These are phyloP conservation scores for Ilex asprella DNA, from an alignment of 257 asterid species.

Conservation along the genomic window DNA sequence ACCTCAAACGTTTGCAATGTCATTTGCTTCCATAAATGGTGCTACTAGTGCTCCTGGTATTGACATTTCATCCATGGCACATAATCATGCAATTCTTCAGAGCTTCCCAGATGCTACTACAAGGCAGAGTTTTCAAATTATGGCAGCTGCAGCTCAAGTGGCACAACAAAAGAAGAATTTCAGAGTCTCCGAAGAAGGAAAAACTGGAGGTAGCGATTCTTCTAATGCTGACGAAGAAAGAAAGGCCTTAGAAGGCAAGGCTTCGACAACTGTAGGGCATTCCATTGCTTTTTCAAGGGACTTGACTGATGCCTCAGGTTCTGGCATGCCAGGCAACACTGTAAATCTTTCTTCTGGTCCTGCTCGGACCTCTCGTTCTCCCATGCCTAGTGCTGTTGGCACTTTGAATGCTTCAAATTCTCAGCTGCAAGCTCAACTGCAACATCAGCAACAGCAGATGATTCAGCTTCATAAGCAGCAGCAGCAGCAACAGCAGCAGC, in stretches of 20 bases:
- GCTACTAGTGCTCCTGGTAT: slow-evolving; percentile 39
- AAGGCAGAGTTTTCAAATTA: slow-evolving; percentile 61
- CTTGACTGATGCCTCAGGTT: slow-evolving; percentile 24
- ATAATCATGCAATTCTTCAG: slow-evolving; percentile 68
- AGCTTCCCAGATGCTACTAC: slow-evolving; percentile 52
- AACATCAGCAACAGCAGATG: slow-evolving; percentile 32
- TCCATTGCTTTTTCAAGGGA: slow-evolving; percentile 82
- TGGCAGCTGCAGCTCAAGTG: slow-evolving; percentile 45
- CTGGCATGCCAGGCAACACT: slow-evolving; percentile 21
- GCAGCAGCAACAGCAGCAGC: slow-evolving; percentile 40
- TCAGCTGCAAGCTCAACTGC: slow-evolving; percentile 52
- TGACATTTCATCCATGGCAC: slow-evolving; percentile 61
- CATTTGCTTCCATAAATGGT: slow-evolving; percentile 71
- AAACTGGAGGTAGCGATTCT: slow-evolving; percentile 48
- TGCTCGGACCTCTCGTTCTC: slow-evolving; percentile 40
- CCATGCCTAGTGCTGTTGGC: slow-evolving; percentile 27
- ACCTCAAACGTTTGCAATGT: slow-evolving; percentile 69
- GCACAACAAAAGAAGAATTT: slow-evolving; percentile 52
- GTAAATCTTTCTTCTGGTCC: slow-evolving; percentile 37
- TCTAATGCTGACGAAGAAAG: slow-evolving; percentile 55
- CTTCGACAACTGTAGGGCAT: slow-evolving; percentile 36
- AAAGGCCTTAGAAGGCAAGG: slow-evolving; percentile 39
- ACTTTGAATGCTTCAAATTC: slow-evolving; percentile 35
- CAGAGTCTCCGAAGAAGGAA: slow-evolving; percentile 55
- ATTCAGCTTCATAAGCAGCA: slow-evolving; percentile 43